Conservation (phyloP, 2,329 filamentous ascomycete species). For the Lojkania enalia region DNA sequence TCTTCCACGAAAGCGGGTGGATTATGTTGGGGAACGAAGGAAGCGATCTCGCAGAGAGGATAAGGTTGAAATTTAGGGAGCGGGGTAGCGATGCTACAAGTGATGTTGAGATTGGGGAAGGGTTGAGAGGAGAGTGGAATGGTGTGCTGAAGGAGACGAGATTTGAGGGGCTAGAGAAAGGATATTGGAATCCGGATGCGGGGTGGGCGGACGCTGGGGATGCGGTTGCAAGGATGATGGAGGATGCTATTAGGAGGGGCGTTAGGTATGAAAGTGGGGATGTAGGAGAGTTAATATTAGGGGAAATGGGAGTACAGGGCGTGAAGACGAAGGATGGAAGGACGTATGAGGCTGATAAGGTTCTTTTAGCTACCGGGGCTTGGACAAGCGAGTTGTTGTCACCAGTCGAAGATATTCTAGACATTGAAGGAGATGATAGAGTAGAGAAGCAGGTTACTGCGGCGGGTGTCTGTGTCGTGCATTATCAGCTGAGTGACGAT, state of each 20-base stretch:
- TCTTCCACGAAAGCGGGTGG: slow-evolving; percentile 64
- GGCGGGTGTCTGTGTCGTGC: slow-evolving; percentile 62
- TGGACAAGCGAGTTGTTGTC: slow-evolving; percentile 60
- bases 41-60: slow-evolving; percentile 54
- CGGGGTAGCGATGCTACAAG: slow-evolving; percentile 45
- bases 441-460: slow-evolving; percentile 59
- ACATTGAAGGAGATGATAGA: slow-evolving; percentile 50
- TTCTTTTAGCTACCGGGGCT: slow-evolving; percentile 60
- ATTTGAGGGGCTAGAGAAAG: slow-evolving; percentile 35
- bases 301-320: slow-evolving; percentile 47
- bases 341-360: slow-evolving; percentile 55
- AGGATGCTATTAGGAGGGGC: slow-evolving; percentile 49
- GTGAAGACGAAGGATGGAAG: slow-evolving; percentile 54
- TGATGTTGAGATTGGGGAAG: slow-evolving; percentile 26
- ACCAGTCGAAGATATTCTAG: slow-evolving; percentile 50
- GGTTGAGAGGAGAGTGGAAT: slow-evolving; percentile 46
- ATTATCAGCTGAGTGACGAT: slow-evolving; percentile 56
- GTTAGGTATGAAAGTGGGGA: slow-evolving; percentile 52
- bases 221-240: slow-evolving; percentile 51
- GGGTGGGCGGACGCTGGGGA: slow-evolving; percentile 58
- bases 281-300: slow-evolving; percentile 49
- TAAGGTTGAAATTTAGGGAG: slow-evolving; percentile 58
- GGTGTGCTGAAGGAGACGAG: slow-evolving; percentile 46
- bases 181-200: slow-evolving; percentile 56
- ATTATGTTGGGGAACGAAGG: slow-evolving; percentile 58